Evolutionary conservation across 768 basidiomycete species (phyloP).

Genomic region (Chalciporus sphaerocephalus): DNA sequence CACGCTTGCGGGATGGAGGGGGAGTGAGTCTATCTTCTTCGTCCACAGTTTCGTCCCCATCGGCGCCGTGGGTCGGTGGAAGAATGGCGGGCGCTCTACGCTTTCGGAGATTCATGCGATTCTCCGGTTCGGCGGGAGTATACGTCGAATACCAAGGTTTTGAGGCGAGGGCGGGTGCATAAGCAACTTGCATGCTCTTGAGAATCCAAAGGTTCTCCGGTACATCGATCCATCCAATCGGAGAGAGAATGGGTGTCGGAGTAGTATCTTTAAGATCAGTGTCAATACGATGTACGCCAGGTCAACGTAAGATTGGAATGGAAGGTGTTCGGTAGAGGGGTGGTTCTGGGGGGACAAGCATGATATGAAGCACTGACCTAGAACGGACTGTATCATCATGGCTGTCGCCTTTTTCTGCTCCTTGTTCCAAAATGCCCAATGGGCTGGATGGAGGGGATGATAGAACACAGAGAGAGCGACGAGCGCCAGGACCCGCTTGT

Average conservation of each 20-base stretch:
- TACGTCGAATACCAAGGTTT: slow-evolving; percentile 30
- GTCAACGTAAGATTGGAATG: slow-evolving; percentile 1
- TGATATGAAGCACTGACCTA: slow-evolving; percentile 39
- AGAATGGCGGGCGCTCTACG: slow-evolving; percentile 26
- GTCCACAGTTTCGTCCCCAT: slow-evolving; percentile 32
- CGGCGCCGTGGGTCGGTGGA: slow-evolving; percentile 27
- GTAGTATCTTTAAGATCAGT: slow-evolving; percentile 19
- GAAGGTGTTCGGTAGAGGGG: not conserved
- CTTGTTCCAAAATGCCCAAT: slow-evolving; percentile 63
- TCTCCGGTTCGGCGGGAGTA: slow-evolving; percentile 29
- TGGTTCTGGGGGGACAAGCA: not conserved
- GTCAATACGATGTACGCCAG: slow-evolving; percentile 6
- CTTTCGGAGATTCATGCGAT: slow-evolving; percentile 32
- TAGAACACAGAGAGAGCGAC: slow-evolving; percentile 59
- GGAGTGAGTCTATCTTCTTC: slow-evolving; percentile 25
- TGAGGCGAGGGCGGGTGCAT: slow-evolving; percentile 20
- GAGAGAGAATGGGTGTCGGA: slow-evolving; percentile 32
- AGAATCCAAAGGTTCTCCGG: slow-evolving; percentile 35
- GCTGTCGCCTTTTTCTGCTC: slow-evolving; percentile 47
- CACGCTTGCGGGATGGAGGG: slow-evolving; percentile 31
- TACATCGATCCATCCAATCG: slow-evolving; percentile 33
- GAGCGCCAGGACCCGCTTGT: slow-evolving; percentile 45
- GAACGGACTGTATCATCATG: slow-evolving; percentile 47
- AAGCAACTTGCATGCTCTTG: slow-evolving; percentile 29
- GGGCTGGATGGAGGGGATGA: slow-evolving; percentile 49